A percentile compares a stretch with the other conserved stretches of the same genome.
These are phyloP conservation scores for Panicum miliaceum DNA, from an alignment of 176 grass and related monocot genomes.

Conservation along the genomic window DNA sequence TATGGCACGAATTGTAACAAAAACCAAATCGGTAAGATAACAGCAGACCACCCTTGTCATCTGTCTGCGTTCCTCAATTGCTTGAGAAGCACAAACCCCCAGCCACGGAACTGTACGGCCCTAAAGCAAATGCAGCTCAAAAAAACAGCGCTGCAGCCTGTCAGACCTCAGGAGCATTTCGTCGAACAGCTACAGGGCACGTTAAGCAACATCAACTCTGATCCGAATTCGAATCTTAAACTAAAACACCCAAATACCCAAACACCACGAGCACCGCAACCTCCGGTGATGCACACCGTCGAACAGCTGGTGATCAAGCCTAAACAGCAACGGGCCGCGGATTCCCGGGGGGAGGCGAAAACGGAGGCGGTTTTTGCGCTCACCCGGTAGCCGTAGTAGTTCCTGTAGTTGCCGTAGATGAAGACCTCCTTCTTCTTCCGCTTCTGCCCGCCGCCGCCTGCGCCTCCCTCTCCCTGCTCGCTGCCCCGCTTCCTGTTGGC, in stretches of 20 bases:
- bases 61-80: not conserved
- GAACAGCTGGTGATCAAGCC: not conserved
- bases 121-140: not conserved
- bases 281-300: not conserved
- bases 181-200: not conserved
- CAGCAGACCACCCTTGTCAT: not conserved
- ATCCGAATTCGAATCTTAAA: not conserved
- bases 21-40: too few species aligned
- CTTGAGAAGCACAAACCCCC: not conserved
- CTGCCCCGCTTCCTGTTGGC: slow-evolving; percentile 16
- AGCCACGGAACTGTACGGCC: not conserved
- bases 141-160: not conserved
- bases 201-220: too few species aligned
- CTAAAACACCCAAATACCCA: not conserved
- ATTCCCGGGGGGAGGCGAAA: not conserved
- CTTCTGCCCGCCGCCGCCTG: slow-evolving; percentile 30
- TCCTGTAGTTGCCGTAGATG: slow-evolving; percentile 95
- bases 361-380: not conserved
- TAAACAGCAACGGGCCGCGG: not conserved
- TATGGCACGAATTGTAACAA: not conserved
- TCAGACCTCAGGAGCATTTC: slow-evolving; percentile 13
- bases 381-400: slow-evolving; percentile 95
- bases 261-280: not conserved
- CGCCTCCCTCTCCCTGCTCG: not conserved
- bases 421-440: slow-evolving; percentile 64